Evolutionary conservation across 2,329 filamentous ascomycete species (phyloP).

Genomic region (Talaromyces sp.): DNA sequence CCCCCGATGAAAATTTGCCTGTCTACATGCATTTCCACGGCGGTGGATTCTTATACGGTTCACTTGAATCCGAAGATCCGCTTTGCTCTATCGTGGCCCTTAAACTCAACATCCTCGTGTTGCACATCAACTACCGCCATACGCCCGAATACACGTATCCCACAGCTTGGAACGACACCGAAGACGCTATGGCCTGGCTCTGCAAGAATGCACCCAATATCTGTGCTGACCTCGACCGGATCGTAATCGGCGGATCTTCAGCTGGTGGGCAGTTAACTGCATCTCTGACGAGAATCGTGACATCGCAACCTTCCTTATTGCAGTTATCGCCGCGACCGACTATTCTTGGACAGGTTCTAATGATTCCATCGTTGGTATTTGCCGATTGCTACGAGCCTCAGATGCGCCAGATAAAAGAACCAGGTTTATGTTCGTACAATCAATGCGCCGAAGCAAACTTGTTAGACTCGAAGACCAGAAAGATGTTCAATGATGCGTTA

Average conservation of each 20-base stretch:
- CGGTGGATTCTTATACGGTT: constrained; percentile 57
- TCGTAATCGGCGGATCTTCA: constrained; percentile 51
- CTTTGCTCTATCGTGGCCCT: constrained; percentile 49
- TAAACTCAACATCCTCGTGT: constrained; percentile 39
- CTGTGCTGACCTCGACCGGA: constrained; percentile 36
- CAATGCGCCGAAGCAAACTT: constrained; percentile 51
- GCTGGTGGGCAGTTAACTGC: constrained; percentile 48
- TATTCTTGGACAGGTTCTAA: constrained; percentile 51
- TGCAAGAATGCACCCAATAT: constrained; percentile 43
- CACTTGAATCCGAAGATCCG: constrained; percentile 52
- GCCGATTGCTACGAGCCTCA: constrained; percentile 34
- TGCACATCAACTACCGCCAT: constrained; percentile 59
- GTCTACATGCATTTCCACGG: constrained; percentile 55
- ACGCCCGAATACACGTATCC: constrained; percentile 55
- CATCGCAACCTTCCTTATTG: constrained; percentile 24
- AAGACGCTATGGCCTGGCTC: constrained; percentile 56
- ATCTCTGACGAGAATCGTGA: constrained; percentile 38
- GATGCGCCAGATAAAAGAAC: constrained; percentile 36
- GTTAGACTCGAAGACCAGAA: constrained; percentile 39
- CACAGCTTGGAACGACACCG: constrained; percentile 49
- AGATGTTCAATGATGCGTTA: constrained; percentile 28
- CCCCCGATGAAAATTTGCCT: constrained; percentile 38
- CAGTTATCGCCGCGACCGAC: constrained; percentile 22
- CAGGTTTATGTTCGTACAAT: constrained; percentile 43
- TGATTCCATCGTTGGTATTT: constrained; percentile 49